Evolutionary conservation across 768 basidiomycete species (phyloP), one percentile per base, ranked within the genome.

Genomic region (Pseudohyphozyma bogoriensis): DNA sequence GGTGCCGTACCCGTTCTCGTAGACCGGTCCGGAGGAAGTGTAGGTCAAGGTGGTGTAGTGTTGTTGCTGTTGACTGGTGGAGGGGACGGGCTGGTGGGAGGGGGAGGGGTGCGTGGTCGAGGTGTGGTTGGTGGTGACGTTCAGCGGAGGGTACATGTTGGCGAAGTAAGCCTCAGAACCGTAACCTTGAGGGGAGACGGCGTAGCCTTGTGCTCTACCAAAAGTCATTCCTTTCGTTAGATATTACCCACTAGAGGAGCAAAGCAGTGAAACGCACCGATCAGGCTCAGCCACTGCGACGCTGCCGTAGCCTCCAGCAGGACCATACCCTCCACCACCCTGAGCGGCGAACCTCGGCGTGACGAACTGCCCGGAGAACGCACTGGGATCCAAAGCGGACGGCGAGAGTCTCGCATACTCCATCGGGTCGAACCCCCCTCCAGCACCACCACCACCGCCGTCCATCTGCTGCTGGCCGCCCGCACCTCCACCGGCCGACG

Each of bases 381-480:
- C 32, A 31, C 6, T 58, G 39, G 60, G 65, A 46, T 66, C 65
- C 58, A 66, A 59, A 4, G 61, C 65, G 3, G 65, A 66, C 1
- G 65, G 61, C 16, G 50, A 53, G 5, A 59, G 55, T 1, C 60
- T 36, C 15, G 60, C 51, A 45, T 65, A 55, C 24, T 56, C 64
- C 49, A 65, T 46, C 50, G 60, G 64, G 39, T 65, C 58, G 55
- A 65, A 65, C 50, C 33, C 40, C 8, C 40, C 40, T 6, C 40
- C 40, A 3, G n/a, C n/a, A n/a, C n/a, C n/a, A n/a, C n/a, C n/a
- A n/a, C n/a, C n/a, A n/a, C n/a, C n/a, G n/a, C n/a, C n/a, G n/a
- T n/a, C n/a, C n/a, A n/a, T n/a, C n/a, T n/a, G n/a, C n/a, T n/a
- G n/a, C n/a, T n/a, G n/a, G n/a, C n/a, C n/a, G n/a, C n/a, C n/a